Percentiles rank a stretch among this genome's conserved stretches.
phyloP scores from a whole-genome alignment of 2,329 filamentous ascomycete genomes.

The Huntiella moniliformis region DNA sequence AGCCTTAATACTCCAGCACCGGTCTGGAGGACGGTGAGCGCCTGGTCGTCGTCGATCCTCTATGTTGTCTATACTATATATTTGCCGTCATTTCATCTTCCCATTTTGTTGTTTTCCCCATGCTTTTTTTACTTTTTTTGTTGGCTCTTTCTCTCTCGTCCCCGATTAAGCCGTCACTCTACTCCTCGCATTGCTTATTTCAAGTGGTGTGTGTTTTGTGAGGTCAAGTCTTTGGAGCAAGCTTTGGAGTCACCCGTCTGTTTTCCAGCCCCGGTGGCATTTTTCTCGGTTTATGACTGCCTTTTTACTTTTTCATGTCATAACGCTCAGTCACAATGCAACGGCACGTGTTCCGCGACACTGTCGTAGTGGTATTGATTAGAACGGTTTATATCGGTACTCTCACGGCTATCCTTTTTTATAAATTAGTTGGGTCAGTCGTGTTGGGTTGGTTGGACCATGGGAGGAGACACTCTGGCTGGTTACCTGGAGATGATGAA shows the following conservation, averaged over 20 bases:
- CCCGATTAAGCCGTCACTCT: neutral
- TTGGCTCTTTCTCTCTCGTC: neutral
- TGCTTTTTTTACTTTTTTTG: neutral
- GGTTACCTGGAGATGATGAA: conserved; percentile 2
- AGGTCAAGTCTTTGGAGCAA: conserved; percentile 4
- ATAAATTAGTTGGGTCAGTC: neutral
- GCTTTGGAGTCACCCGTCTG: conserved; percentile 1
- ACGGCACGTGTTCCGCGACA: neutral
- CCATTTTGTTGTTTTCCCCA: neutral
- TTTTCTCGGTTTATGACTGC: neutral
- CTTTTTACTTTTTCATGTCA: neutral
- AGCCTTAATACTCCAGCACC: neutral
- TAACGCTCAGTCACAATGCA: neutral
- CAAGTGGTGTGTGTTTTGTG: conserved; percentile 5
- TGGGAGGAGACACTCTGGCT: conserved; percentile 3
- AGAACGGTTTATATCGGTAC: neutral
- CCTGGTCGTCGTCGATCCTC: neutral
- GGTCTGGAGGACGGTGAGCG: too few species aligned
- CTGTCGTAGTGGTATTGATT: neutral
- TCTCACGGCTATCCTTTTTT: neutral
- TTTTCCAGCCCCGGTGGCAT: conserved; percentile 4
- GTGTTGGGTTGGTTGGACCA: neutral
- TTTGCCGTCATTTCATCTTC: conserved; percentile 4
- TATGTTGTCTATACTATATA: conserved; percentile 1
- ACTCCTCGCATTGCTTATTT: too few species aligned